phyloP scores from a whole-genome alignment of 805 yeast genomes.

The Candida oleophila region DNA sequence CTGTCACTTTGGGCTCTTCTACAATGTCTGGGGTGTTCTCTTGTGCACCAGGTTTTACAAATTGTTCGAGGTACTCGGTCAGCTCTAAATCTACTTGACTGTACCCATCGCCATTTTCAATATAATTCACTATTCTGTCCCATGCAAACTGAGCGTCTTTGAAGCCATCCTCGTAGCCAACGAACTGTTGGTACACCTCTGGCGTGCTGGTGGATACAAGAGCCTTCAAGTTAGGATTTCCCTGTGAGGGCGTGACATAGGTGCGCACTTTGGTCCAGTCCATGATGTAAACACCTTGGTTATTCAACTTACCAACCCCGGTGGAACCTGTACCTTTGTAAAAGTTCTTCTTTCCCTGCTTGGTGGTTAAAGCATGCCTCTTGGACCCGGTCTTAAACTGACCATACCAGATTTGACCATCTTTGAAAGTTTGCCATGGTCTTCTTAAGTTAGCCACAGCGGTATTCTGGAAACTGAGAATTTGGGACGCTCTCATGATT shows the following conservation, averaged over 20 bases:
- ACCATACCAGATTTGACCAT: slow-evolving; percentile 85
- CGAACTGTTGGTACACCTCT: slow-evolving; percentile 61
- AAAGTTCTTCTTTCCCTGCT: slow-evolving; percentile 89
- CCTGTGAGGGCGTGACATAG: slow-evolving; percentile 71
- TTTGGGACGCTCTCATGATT: slow-evolving; percentile 51
- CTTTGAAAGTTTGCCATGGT: slow-evolving; percentile 86
- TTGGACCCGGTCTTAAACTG: slow-evolving; percentile 74
- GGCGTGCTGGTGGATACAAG: slow-evolving; percentile 76
- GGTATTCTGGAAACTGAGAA: slow-evolving; percentile 48
- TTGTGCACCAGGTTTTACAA: slow-evolving; percentile 26
- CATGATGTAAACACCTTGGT: slow-evolving; percentile 70
- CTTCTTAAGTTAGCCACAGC: slow-evolving; percentile 54
- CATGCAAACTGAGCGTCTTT: slow-evolving; percentile 72
- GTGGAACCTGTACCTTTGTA: slow-evolving; percentile 97
- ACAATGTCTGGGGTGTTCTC: slow-evolving; percentile 12
- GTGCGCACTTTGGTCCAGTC: slow-evolving; percentile 88
- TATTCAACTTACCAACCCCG: slow-evolving; percentile 82
- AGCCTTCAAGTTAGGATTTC: slow-evolving; percentile 55
- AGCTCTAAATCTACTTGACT: slow-evolving; percentile 36
- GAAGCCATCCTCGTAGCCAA: slow-evolving; percentile 71
- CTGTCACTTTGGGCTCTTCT: no score
- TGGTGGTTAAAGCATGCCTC: slow-evolving; percentile 81
- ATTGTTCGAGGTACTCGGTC: slow-evolving; percentile 34
- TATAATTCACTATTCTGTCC: slow-evolving; percentile 69
- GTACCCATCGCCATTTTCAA: slow-evolving; percentile 66